phyloP scores from a whole-genome alignment of 768 basidiomycete species.

The Holtermannia corniformis region DNA sequence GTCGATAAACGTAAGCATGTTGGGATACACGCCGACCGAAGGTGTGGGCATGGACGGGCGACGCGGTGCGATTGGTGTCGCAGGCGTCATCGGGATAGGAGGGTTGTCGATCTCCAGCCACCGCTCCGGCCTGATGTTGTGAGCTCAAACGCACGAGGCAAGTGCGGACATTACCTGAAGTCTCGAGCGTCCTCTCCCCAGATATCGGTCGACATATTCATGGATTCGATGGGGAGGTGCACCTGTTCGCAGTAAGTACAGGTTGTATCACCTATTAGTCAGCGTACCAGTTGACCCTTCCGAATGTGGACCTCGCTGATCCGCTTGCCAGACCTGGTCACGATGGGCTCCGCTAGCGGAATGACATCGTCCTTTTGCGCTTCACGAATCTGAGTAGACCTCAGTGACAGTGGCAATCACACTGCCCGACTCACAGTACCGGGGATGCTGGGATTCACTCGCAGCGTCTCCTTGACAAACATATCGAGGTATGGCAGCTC shows the following conservation, averaged over 20 bases:
- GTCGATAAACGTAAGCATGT: constrained; percentile 25
- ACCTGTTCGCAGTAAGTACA: too few species aligned
- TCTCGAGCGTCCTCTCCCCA: constrained; percentile 13
- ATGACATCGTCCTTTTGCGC: constrained; percentile 19
- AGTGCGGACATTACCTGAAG: constrained; percentile 14
- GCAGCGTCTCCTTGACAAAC: constrained; percentile 16
- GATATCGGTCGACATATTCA: constrained; percentile 12
- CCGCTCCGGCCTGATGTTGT: background rate
- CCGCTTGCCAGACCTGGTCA: constrained; percentile 4
- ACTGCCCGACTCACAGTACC: constrained; percentile 10
- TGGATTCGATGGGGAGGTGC: constrained; percentile 20
- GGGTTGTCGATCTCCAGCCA: too few species aligned
- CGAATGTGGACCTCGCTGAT: constrained; percentile 14
- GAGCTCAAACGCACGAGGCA: background rate
- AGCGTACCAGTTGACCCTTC: constrained; percentile 20
- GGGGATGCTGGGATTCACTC: constrained; percentile 17
- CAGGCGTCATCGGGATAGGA: background rate
- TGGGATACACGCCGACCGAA: constrained; percentile 16
- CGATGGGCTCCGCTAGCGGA: constrained; percentile 15
- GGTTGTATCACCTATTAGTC: too few species aligned
- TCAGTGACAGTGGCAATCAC: background rate
- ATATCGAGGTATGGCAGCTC: constrained; percentile 18
- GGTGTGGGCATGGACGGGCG: background rate
- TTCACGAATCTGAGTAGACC: constrained; percentile 13
- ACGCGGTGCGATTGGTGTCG: background rate